These are phyloP conservation scores for Scutellaria baicalensis DNA, from an alignment of 257 asterid species.

Conservation along the genomic window DNA sequence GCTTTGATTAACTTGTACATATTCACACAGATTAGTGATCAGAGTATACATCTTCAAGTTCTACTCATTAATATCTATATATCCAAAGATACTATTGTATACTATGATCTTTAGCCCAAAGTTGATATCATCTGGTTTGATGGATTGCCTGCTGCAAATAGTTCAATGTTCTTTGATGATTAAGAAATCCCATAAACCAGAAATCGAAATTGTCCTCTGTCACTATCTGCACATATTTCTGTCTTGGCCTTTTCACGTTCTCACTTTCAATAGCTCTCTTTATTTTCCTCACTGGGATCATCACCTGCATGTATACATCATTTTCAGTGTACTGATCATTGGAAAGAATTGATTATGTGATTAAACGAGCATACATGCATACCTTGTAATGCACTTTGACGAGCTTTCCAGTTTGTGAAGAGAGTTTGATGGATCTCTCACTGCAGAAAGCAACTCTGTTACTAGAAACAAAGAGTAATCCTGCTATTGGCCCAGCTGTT, in stretches of 20 bases:
- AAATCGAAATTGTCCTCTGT: constrained; percentile 40
- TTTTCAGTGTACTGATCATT: neutral
- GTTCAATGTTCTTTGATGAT: constrained; percentile 26
- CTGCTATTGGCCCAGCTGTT: constrained; percentile 39
- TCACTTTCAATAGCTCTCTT: constrained; percentile 25
- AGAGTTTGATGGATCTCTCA: constrained; percentile 25
- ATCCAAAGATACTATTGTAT: no score
- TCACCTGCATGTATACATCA: constrained; percentile 22
- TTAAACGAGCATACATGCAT: neutral
- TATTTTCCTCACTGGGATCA: constrained; percentile 32
- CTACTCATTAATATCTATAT: no score
- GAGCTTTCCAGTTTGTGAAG: constrained; percentile 25
- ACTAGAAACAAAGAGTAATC: constrained; percentile 26
- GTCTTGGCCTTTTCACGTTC: constrained; percentile 25
- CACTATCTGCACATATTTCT: constrained; percentile 36
- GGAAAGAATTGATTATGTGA: no score
- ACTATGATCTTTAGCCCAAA: neutral
- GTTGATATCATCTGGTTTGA: constrained; percentile 14
- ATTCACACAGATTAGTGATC: no score
- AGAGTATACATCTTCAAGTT: no score
- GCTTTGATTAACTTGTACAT: no score
- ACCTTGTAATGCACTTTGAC: constrained; percentile 29
- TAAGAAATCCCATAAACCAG: constrained; percentile 48
- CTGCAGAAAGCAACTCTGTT: constrained; percentile 36
- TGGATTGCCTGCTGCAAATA: constrained; percentile 23